phyloP scores from a whole-genome alignment of 2,329 filamentous ascomycete genomes.

The Trichoderma sp. region DNA sequence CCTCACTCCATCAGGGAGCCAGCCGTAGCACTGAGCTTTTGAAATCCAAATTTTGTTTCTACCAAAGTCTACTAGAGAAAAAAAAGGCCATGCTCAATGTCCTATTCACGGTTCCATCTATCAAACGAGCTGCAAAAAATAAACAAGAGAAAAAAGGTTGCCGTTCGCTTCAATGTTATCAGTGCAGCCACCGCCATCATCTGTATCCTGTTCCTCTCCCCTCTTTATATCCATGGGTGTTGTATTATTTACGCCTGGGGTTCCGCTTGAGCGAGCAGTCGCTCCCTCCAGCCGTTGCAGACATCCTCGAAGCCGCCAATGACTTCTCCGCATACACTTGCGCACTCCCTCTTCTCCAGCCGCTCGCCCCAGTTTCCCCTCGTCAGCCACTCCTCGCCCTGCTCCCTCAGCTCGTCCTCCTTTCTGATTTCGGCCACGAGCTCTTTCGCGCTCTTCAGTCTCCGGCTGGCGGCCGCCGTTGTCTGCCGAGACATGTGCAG shows the following conservation, averaged over 20 bases:
- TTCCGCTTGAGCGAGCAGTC: conserved; percentile 68
- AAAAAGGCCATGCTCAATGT: neutral
- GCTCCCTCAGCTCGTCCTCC: conserved; percentile 80
- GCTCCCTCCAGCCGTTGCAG: conserved; percentile 80
- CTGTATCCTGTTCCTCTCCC: conserved; percentile 8
- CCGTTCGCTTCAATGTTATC: conserved; percentile 21
- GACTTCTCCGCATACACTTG: conserved; percentile 80
- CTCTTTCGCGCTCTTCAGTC: conserved; percentile 79
- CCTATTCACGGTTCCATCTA: conserved; percentile 11
- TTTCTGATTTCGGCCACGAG: conserved; percentile 81
- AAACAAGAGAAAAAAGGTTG: conserved; percentile 3
- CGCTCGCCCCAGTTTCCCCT: conserved; percentile 81
- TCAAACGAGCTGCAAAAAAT: neutral
- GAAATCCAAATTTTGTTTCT: too few species aligned
- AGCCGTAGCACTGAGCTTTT: too few species aligned
- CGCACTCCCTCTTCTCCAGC: conserved; percentile 76
- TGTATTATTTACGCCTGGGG: conserved; percentile 43
- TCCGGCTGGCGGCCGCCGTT: conserved; percentile 76
- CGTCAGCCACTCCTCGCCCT: conserved; percentile 80
- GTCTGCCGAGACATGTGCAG: conserved; percentile 93
- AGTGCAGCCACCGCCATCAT: conserved; percentile 23
- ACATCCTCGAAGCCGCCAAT: conserved; percentile 90
- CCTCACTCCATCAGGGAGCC: neutral
- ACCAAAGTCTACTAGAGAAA: too few species aligned
- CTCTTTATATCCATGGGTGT: neutral